A percentile compares a stretch with the other conserved stretches of the same genome.
phyloP scores from a whole-genome alignment of 192 early-diverging fungal genomes.

The Backusella circina region DNA sequence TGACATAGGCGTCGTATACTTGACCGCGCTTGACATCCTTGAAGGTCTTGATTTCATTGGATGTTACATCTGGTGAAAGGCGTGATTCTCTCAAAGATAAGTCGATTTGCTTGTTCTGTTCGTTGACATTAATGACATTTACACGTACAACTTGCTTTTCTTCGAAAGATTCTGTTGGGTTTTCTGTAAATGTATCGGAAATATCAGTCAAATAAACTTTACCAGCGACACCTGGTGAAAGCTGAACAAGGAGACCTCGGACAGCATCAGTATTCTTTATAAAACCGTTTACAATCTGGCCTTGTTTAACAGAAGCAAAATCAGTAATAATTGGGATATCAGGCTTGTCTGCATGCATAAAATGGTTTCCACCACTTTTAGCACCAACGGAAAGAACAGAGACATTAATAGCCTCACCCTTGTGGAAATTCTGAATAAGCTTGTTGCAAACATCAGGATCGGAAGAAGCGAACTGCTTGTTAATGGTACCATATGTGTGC shows the following conservation, averaged over 20 bases:
- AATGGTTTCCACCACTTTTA: slow-evolving; percentile 16
- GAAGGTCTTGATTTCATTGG: slow-evolving; percentile 46
- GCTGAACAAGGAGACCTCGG: slow-evolving; percentile 49
- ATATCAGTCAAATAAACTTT: slow-evolving; percentile 60
- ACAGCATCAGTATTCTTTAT: slow-evolving; percentile 47
- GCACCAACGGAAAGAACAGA: slow-evolving; percentile 20
- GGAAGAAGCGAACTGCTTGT: slow-evolving; percentile 26
- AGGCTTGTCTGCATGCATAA: slow-evolving; percentile 8
- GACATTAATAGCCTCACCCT: slow-evolving; percentile 29
- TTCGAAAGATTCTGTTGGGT: slow-evolving; percentile 52
- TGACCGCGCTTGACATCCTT: slow-evolving; percentile 58
- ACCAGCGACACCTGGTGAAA: slow-evolving; percentile 56
- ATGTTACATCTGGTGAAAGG: slow-evolving; percentile 33
- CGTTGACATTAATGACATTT: slow-evolving; percentile 55
- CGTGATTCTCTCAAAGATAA: slow-evolving; percentile 62
- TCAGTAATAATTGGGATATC: slow-evolving; percentile 18
- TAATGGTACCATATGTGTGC: slow-evolving; percentile 20
- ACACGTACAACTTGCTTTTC: slow-evolving; percentile 76
- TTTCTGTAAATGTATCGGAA: slow-evolving; percentile 36
- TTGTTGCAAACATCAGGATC: slow-evolving; percentile 19
- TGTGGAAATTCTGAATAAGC: slow-evolving; percentile 14
- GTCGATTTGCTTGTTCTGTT: slow-evolving; percentile 53
- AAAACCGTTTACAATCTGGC: slow-evolving; percentile 50
- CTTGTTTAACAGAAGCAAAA: slow-evolving; percentile 49
- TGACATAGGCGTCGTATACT: slow-evolving; percentile 71